These are phyloP conservation scores for Gremmenia infestans DNA, from an alignment of 2,329 filamentous ascomycete genomes.

Conservation along the genomic window DNA sequence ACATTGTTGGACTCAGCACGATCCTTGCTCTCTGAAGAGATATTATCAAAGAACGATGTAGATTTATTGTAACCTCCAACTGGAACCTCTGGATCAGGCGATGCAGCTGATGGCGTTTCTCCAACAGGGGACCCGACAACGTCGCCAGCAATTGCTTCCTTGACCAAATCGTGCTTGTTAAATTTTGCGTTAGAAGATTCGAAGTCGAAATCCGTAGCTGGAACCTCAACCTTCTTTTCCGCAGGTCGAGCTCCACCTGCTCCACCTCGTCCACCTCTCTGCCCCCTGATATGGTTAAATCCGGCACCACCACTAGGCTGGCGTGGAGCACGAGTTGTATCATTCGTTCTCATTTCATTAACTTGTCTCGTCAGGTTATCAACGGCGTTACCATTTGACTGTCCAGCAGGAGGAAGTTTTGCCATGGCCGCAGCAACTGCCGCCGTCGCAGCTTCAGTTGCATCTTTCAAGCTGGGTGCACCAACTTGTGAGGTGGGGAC, in stretches of 20 bases:
- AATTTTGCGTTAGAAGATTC: conserved; percentile 81
- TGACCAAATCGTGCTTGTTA: conserved; percentile 77
- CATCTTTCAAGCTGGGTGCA: conserved; percentile 52
- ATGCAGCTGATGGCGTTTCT: conserved; percentile 42
- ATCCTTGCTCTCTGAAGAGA: conserved; percentile 89
- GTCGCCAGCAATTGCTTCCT: conserved; percentile 68
- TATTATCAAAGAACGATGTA: conserved; percentile 95
- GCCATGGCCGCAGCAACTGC: conserved; percentile 80
- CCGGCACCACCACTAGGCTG: conserved; percentile 40
- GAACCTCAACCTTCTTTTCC: conserved; percentile 75
- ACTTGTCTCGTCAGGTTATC: conserved; percentile 72
- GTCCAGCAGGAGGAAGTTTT: conserved; percentile 47
- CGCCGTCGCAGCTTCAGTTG: conserved; percentile 68
- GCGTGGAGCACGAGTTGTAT: conserved; percentile 45
- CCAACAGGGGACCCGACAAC: conserved; percentile 55
- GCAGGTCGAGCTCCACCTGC: conserved; percentile 24
- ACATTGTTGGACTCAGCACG: conserved; percentile 66
- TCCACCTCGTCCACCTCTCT: conserved; percentile 40
- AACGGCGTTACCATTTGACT: conserved; percentile 41
- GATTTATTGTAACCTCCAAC: conserved; percentile 76
- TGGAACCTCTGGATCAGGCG: conserved; percentile 41
- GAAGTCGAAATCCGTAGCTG: conserved; percentile 89
- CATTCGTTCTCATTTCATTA: conserved; percentile 68
- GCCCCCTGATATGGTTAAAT: conserved; percentile 35
- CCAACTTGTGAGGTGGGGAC: conserved; percentile 21